Conservation (phyloP, 257 asterid genomes). For the Sherardia arvensis region DNA sequence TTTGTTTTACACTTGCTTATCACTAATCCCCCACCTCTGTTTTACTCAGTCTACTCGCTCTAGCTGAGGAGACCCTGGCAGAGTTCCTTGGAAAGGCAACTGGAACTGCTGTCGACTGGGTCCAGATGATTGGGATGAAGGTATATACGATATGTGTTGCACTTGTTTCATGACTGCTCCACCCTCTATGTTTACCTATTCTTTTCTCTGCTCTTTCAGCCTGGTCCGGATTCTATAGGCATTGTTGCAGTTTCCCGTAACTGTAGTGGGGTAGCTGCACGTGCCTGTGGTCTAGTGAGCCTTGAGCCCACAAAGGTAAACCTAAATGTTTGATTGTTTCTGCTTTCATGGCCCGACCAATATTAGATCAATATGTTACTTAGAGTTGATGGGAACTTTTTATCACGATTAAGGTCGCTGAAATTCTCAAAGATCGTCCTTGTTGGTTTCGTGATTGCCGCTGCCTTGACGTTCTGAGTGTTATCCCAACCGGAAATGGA, state of each 20-base stretch:
- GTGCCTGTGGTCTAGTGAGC: constrained; percentile 99
- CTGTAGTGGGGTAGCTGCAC: constrained; percentile 94
- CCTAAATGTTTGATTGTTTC: background rate
- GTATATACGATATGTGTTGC: constrained; percentile 17
- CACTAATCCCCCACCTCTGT: background rate
- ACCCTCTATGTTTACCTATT: background rate
- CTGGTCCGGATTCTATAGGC: constrained; percentile 99
- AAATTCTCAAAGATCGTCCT: constrained; percentile 91
- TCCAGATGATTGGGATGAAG: constrained; percentile 99
- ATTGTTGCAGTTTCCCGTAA: constrained; percentile 94
- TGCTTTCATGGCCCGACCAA: background rate
- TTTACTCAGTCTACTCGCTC: constrained; percentile 63
- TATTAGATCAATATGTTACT: background rate
- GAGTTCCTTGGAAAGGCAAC: constrained; percentile 99
- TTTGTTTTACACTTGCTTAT: background rate
- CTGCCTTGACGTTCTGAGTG: constrained; percentile 56
- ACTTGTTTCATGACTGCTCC: background rate
- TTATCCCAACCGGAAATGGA: constrained; percentile 83
- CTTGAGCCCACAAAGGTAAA: constrained; percentile 94
- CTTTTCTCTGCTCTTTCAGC: constrained; percentile 30
- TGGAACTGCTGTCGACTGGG: constrained; percentile 99
- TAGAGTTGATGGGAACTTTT: background rate
- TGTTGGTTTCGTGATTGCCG: constrained; percentile 96
- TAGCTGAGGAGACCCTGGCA: constrained; percentile 99
- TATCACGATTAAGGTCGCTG: constrained; percentile 54